Evolutionary conservation across 768 basidiomycete genomes (phyloP).

Genomic region (Leucocoprinus leucothites): DNA sequence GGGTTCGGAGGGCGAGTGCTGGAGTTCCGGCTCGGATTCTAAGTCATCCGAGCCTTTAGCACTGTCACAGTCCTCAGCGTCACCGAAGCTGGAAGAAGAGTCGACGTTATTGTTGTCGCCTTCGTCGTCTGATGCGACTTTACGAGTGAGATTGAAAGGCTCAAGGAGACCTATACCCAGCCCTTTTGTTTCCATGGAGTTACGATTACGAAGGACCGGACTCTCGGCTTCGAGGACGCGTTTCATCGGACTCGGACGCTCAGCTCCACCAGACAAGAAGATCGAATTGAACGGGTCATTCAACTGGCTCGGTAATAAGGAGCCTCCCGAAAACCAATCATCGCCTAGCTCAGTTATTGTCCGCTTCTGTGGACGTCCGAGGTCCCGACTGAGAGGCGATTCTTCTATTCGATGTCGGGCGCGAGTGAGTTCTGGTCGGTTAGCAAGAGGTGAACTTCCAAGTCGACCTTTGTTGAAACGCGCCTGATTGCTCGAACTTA

Average conservation of each 20-base stretch:
- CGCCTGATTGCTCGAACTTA: constrained; percentile 34
- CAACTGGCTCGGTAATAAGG: constrained; percentile 42
- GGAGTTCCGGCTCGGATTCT: not conserved
- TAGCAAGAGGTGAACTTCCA: constrained; percentile 18
- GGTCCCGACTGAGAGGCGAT: constrained; percentile 40
- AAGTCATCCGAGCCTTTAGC: not conserved
- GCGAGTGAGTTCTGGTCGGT: constrained; percentile 1
- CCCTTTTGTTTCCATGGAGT: constrained; percentile 33
- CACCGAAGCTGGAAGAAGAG: constrained; percentile 27
- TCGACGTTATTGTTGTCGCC: constrained; percentile 29
- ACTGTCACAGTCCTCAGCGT: constrained; percentile 22
- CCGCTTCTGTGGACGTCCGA: constrained; percentile 27
- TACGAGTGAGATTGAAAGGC: constrained; percentile 48
- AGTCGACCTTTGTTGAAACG: constrained; percentile 28
- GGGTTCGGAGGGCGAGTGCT: constrained; percentile 24
- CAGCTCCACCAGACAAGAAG: constrained; percentile 25
- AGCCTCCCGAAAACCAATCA: constrained; percentile 38
- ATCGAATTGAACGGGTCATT: constrained; percentile 41
- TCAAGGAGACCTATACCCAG: constrained; percentile 54
- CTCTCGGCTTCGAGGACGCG: constrained; percentile 43
- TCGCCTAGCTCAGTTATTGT: constrained; percentile 35
- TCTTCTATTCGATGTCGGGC: constrained; percentile 33
- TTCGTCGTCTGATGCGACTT: constrained; percentile 24
- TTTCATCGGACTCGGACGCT: constrained; percentile 24
- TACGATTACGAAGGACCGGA: constrained; percentile 47